These are phyloP conservation scores for Aureobasidium musti DNA, from an alignment of 2,329 filamentous ascomycete species.

Conservation along the genomic window DNA sequence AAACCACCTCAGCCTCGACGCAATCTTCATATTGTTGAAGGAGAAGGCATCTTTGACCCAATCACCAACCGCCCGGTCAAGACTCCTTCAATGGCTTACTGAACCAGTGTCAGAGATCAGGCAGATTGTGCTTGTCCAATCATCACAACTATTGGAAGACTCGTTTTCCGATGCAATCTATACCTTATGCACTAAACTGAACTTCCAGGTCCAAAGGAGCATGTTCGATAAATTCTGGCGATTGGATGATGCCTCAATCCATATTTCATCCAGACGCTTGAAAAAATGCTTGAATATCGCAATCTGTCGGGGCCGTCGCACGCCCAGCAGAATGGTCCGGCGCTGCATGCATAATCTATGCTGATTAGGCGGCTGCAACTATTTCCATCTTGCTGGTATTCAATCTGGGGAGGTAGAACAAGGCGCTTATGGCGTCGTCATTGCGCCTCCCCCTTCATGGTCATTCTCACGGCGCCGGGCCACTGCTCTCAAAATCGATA, in stretches of 20 bases:
- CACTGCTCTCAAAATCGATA: not conserved
- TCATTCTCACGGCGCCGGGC: not conserved
- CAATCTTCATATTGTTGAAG: not conserved
- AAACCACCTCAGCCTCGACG: not conserved
- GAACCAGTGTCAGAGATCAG: not conserved
- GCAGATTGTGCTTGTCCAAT: not conserved
- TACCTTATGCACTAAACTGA: conserved; percentile 8
- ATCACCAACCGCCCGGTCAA: not conserved
- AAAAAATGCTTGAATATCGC: not conserved
- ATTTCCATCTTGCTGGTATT: not conserved
- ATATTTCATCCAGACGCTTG: not conserved
- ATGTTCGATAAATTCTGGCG: not conserved
- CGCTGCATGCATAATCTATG: not conserved
- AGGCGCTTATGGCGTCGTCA: not conserved
- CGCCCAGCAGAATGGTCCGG: not conserved
- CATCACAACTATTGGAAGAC: not conserved
- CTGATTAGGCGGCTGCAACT: conserved; percentile 8
- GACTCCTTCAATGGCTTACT: not conserved
- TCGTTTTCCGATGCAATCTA: not conserved
- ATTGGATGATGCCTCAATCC: not conserved
- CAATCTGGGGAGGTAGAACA: conserved; percentile 19
- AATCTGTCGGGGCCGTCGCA: not conserved
- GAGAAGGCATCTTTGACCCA: not conserved
- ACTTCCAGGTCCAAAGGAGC: not conserved
- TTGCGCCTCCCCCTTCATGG: conserved; percentile 11